Base-by-base conservation (phyloP, 805 yeast genomes). In the Suhomyces faveliae region DNA sequence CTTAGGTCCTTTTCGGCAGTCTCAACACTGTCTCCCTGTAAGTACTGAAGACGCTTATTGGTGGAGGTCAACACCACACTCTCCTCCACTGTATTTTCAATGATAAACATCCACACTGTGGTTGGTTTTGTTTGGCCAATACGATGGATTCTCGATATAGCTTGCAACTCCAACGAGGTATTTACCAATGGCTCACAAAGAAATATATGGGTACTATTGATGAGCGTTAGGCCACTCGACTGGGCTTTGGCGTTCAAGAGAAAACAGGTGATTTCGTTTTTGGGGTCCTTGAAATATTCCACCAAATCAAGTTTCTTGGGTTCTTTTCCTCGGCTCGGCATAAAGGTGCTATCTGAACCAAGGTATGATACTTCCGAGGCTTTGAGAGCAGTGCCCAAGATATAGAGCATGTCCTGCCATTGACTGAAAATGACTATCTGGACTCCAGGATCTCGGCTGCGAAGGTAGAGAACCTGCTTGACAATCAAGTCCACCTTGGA, bases 121-220 rank as follows among this genome's bases (percentile, higher is more conserved):
- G 99, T 94, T 12, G 80, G 82, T 39, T 76, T 71, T 2, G 75
- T 77, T 64, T 94, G 99, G 0, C 99, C 99, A 60, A 92, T 91
- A 52, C 99, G 72, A 61, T 92, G 96, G 38, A 94, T 83, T 52
- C 99, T 78, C 43, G 95, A 88, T 46, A 91, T 86, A 0, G 98
- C 97, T 62, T 92, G 99, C 12, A 89, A 62, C 57, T 94, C 98
- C 42, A 90, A 73, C 2, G 96, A 85, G 0, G 91, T 81, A 58
- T 90, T 90, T 12, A 94, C 85, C 48, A 94, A 73, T 1, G 99
- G 98, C 67, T 94, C 99, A 63, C 97, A 87, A 4, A 94, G 64
- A 51, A 91, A 85, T 0, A 94, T 92, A 63, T 94, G 97, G 2
- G 87, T 86, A 0, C 99, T 98, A 70, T 92, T 92, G 7, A 90